Conservation (phyloP, 73 alveolate species). For the Paramecium octaurelia region DNA sequence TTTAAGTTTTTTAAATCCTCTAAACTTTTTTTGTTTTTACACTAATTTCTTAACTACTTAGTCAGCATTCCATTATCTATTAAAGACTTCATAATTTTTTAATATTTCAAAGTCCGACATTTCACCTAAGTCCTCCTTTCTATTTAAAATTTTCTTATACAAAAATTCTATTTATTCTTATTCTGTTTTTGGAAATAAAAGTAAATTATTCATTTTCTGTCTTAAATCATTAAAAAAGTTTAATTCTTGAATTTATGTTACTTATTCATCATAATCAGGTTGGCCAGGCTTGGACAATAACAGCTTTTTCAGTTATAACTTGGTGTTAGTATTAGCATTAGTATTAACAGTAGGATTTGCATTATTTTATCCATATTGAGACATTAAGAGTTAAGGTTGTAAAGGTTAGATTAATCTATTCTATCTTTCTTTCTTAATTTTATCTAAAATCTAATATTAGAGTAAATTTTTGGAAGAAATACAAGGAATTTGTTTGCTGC, state of each 20-base stretch:
- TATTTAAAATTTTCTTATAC: not conserved
- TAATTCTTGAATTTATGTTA: not conserved
- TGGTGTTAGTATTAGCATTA: not conserved
- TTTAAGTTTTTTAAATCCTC: slow-evolving; percentile 5
- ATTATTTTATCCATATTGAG: not conserved
- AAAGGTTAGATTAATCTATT: not conserved
- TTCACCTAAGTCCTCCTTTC: not conserved
- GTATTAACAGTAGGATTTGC: not conserved
- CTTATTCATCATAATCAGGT: not conserved
- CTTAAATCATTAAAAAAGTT: not conserved
- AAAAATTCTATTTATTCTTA: not conserved
- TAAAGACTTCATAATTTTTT: not conserved
- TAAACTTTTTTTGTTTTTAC: not conserved
- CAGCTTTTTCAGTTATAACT: not conserved
- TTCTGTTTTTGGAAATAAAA: not conserved
- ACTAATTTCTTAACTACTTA: not conserved
- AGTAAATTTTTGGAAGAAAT: not conserved
- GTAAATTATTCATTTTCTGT: not conserved
- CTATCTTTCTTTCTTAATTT: not conserved
- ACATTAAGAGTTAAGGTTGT: not conserved
- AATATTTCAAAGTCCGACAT: not conserved
- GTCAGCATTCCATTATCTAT: not conserved
- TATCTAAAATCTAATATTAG: not conserved
- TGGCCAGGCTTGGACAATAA: not conserved
- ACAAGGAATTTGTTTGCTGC: not conserved